Evolutionary conservation across 2,329 filamentous ascomycete species (phyloP).

Genomic region (Sclerotinia minor): DNA sequence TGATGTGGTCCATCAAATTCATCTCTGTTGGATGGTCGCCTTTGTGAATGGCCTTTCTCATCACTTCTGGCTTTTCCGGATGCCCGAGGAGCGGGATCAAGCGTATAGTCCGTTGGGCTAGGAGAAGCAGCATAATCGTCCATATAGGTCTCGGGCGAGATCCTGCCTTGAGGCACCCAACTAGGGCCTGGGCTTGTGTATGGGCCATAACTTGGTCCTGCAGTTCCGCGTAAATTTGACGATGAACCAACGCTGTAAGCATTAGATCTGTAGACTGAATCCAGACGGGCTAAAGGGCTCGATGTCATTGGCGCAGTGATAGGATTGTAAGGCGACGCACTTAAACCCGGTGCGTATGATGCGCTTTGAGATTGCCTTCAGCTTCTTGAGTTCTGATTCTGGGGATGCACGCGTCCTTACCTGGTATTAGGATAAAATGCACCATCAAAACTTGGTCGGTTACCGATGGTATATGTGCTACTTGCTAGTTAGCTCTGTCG

Average conservation of each 20-base stretch:
- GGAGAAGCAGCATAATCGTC: slow-evolving; percentile 54
- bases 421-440: slow-evolving; percentile 39
- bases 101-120: slow-evolving; percentile 59
- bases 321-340: slow-evolving; percentile 37
- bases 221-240: slow-evolving; percentile 38
- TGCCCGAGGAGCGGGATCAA: slow-evolving; percentile 52
- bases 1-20: slow-evolving; percentile 89
- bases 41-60: slow-evolving; percentile 50
- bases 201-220: slow-evolving; percentile 38
- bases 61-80: slow-evolving; percentile 49
- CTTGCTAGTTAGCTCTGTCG: slow-evolving; percentile 38
- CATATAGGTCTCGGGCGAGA: slow-evolving; percentile 41
- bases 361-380: slow-evolving; percentile 39
- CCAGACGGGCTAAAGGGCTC: slow-evolving; percentile 33
- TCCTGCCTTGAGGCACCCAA: slow-evolving; percentile 41
- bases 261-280: slow-evolving; percentile 38
- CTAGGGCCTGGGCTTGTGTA: slow-evolving; percentile 37
- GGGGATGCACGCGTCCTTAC: slow-evolving; percentile 35
- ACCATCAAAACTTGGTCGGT: slow-evolving; percentile 35
- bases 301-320: slow-evolving; percentile 31
- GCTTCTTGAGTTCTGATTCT: slow-evolving; percentile 31
- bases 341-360: slow-evolving; percentile 35
- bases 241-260: slow-evolving; percentile 38
- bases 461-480: slow-evolving; percentile 36
- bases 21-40: slow-evolving; percentile 77